Percentiles rank a stretch among this genome's conserved stretches.
phyloP scores from a whole-genome alignment of 495 filamentous ascomycete species.

The Xylaria scruposa region DNA sequence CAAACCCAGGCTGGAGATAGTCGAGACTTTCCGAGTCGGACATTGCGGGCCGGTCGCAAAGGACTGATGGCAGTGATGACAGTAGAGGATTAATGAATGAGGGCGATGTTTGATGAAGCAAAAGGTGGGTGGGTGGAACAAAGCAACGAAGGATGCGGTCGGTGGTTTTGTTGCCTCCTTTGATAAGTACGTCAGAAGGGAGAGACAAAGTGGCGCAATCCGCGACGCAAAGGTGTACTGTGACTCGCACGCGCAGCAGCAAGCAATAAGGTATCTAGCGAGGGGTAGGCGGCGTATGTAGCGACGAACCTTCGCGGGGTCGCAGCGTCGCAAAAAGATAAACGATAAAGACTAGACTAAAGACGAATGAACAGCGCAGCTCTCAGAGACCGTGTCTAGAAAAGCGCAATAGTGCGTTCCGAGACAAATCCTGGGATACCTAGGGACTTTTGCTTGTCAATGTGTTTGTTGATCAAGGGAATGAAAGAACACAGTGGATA shows the following conservation, averaged over 20 bases:
- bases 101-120: not conserved
- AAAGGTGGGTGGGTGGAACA: not conserved
- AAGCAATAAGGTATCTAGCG: not conserved
- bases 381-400: constrained; percentile 7
- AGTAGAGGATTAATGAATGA: not conserved
- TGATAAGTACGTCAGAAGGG: not conserved
- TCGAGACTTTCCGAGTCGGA: constrained; percentile 70
- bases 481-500: constrained; percentile 18
- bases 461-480: constrained; percentile 26
- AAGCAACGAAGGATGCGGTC: not conserved
- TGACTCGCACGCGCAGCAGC: not conserved
- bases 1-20: constrained; percentile 85
- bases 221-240: not conserved
- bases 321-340: not conserved
- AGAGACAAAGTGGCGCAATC: constrained; percentile 5
- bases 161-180: not conserved
- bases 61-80: not conserved
- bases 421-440: constrained; percentile 12
- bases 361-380: not conserved
- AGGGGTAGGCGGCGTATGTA: not conserved
- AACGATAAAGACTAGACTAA: not conserved
- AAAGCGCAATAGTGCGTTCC: not conserved
- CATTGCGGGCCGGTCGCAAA: constrained; percentile 54
- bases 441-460: not conserved
- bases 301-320: not conserved